A percentile compares a stretch with the other conserved stretches of the same genome.
Conservation (phyloP, 805 yeast species). For the Candida tibetensis region DNA sequence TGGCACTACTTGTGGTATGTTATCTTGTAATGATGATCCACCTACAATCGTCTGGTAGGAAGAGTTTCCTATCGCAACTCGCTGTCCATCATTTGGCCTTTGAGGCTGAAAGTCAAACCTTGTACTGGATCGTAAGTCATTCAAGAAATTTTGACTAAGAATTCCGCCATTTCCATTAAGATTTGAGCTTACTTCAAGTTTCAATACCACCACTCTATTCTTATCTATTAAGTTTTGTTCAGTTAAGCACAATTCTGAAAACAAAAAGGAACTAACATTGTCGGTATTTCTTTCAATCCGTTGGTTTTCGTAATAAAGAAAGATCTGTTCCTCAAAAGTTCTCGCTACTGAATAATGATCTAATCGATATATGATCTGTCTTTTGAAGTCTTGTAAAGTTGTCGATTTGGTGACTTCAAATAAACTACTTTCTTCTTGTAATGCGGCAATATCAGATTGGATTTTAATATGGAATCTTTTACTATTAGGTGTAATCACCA, state of each 20-base stretch:
- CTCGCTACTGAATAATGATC: slow-evolving; percentile 22
- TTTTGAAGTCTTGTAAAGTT: slow-evolving; percentile 19
- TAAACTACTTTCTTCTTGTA: slow-evolving; percentile 17
- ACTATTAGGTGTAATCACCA: neutral
- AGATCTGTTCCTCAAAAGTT: slow-evolving; percentile 26
- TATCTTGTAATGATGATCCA: neutral
- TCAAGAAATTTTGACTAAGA: slow-evolving; percentile 24
- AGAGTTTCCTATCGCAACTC: too few species aligned
- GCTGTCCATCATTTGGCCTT: too few species aligned
- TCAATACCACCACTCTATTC: slow-evolving; percentile 12
- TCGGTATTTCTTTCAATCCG: slow-evolving; percentile 1
- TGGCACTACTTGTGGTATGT: neutral
- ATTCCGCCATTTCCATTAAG: slow-evolving; percentile 23
- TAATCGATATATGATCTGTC: slow-evolving; percentile 17
- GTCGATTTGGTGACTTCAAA: slow-evolving; percentile 21
- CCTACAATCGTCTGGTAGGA: neutral
- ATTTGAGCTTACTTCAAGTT: slow-evolving; percentile 14
- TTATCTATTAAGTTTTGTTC: neutral
- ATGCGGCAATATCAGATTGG: slow-evolving; percentile 12
- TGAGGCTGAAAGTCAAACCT: slow-evolving; percentile 23
- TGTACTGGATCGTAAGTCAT: slow-evolving; percentile 18
- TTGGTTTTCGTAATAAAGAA: slow-evolving; percentile 11
- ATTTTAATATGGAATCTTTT: slow-evolving; percentile 17
- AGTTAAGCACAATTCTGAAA: neutral
- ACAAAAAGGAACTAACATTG: neutral